Evolutionary conservation across 108 stramenopile genomes (phyloP).

Genomic region (Cyclostephanos tholiformis): DNA sequence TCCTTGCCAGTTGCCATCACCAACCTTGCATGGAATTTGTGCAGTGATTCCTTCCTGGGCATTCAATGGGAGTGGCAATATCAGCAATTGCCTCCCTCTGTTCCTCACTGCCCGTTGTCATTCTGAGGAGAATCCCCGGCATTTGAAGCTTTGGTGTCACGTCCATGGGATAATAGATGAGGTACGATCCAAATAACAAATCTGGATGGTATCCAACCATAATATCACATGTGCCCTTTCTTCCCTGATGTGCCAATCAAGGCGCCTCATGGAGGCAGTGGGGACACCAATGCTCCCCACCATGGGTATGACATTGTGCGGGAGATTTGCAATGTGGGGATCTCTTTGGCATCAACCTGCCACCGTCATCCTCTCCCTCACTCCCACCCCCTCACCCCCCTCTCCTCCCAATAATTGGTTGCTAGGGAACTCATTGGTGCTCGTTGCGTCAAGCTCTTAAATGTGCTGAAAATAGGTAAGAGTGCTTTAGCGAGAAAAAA

Average conservation of each 20-base stretch:
- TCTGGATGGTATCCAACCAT: conserved; percentile 11
- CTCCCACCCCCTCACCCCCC: background rate
- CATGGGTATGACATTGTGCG: conserved; percentile 35
- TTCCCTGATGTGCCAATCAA: conserved; percentile 57
- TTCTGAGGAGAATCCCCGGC: conserved; percentile 28
- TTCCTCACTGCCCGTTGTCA: background rate
- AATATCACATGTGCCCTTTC: conserved; percentile 1
- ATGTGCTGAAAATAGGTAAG: no score
- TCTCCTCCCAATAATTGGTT: conserved; percentile 49
- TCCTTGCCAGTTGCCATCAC: conserved; percentile 3
- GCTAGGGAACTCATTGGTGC: no score
- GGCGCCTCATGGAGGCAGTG: conserved; percentile 16
- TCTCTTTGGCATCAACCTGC: conserved; percentile 50
- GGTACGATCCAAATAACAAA: conserved; percentile 34
- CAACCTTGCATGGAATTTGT: conserved; percentile 28
- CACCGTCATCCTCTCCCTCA: background rate
- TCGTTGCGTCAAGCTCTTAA: no score
- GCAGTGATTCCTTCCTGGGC: conserved; percentile 41
- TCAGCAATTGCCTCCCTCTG: background rate
- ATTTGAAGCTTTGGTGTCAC: conserved; percentile 38
- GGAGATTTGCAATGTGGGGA: conserved; percentile 47
- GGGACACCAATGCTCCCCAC: background rate
- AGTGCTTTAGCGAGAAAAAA: no score
- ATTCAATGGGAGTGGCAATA: conserved; percentile 38
- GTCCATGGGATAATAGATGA: conserved; percentile 16